Evolutionary conservation across 2,329 filamentous ascomycete genomes (phyloP).

Genomic region (Microdochium paspali): DNA sequence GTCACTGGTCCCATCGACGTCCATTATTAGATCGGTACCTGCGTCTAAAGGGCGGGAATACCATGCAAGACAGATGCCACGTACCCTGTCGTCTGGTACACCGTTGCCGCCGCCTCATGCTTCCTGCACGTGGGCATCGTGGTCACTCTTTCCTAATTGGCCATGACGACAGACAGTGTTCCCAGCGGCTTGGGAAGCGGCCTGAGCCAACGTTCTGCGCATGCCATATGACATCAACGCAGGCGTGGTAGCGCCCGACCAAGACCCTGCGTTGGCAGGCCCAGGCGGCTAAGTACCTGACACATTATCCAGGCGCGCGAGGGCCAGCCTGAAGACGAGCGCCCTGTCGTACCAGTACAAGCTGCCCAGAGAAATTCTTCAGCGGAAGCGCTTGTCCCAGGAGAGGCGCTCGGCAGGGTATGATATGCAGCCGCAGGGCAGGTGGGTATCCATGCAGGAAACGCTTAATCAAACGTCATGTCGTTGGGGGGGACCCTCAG

Average conservation of each 20-base stretch:
- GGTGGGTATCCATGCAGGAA: not conserved
- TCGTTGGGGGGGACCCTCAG: too few relatives aligned
- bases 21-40: not conserved
- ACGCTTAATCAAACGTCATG: constrained; percentile 1
- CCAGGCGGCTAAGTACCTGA: not conserved
- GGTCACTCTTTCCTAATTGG: not conserved
- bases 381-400: too few relatives aligned
- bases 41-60: not conserved
- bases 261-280: not conserved
- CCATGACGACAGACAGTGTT: not conserved
- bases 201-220: not conserved
- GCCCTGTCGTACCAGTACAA: too few relatives aligned
- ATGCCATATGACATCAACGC: not conserved
- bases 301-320: not conserved
- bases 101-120: not conserved
- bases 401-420: too few relatives aligned
- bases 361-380: not conserved
- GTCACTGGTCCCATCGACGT: not conserved
- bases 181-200: not conserved
- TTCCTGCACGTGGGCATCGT: not conserved
- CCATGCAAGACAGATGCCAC: not conserved
- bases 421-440: not conserved
- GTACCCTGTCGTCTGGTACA: not conserved
- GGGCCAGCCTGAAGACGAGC: not conserved
- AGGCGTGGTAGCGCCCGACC: not conserved